Percentiles rank a stretch among this genome's conserved stretches.
Evolutionary conservation across 495 filamentous ascomycete species (phyloP).

Genomic region (Melanomma pulvis-pyrius): DNA sequence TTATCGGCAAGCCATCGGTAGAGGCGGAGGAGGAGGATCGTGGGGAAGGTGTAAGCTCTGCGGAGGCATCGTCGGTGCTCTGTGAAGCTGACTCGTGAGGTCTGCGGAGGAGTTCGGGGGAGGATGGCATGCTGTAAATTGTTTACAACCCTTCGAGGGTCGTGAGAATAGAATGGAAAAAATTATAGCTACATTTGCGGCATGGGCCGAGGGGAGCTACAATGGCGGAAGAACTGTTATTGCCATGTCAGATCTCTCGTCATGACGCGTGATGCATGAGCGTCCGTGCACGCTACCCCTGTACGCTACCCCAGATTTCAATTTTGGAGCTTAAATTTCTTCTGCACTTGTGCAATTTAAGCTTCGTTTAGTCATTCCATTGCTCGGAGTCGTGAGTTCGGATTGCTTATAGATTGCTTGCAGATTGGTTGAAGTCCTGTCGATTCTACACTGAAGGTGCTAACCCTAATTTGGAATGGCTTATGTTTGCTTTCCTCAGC

Average conservation of each 20-base stretch:
- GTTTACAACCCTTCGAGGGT: not conserved
- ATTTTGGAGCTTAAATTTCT: too few relatives aligned
- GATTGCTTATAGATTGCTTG: too few relatives aligned
- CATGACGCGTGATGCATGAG: not conserved
- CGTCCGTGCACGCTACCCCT: not conserved
- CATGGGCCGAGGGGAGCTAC: not conserved
- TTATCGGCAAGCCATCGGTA: constrained; percentile 12
- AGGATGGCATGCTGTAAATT: not conserved
- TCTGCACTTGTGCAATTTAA: too few relatives aligned
- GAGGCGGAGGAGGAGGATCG: constrained; percentile 1
- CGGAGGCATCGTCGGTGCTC: constrained; percentile 12
- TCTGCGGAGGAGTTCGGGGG: constrained; percentile 4
- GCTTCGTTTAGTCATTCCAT: too few relatives aligned
- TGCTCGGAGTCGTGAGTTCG: too few relatives aligned
- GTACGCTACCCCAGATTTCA: too few relatives aligned
- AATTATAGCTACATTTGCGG: not conserved
- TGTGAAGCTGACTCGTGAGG: constrained; percentile 11
- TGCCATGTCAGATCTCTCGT: not conserved
- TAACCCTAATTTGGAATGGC: too few relatives aligned
- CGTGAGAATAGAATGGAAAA: not conserved
- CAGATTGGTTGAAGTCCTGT: too few relatives aligned
- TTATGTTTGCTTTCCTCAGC: too few relatives aligned
- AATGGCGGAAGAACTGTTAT: not conserved
- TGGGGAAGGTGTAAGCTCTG: constrained; percentile 9
- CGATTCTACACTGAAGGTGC: too few relatives aligned